A percentile compares a stretch with the other conserved stretches of the same genome.
These are phyloP conservation scores for Xylaria intraflava DNA, from an alignment of 495 filamentous ascomycete genomes.

Conservation along the genomic window DNA sequence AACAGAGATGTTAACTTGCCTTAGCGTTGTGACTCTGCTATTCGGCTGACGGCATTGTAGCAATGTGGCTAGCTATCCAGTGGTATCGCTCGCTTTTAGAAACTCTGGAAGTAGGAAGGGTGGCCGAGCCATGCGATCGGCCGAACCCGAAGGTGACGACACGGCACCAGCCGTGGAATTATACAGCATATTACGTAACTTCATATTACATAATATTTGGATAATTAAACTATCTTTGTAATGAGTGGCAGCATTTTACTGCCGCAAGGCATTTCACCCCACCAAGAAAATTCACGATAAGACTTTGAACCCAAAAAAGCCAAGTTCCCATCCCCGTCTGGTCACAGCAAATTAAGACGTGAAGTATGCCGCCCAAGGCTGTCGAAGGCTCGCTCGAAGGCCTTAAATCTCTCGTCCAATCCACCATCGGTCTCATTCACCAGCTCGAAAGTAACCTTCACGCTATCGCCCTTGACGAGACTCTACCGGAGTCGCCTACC, in stretches of 20 bases:
- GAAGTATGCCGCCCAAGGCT: conserved; percentile 13
- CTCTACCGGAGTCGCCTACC: not conserved
- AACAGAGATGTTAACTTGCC: too few species aligned
- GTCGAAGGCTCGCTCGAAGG: conserved; percentile 22
- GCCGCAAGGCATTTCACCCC: not conserved
- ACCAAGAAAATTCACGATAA: not conserved
- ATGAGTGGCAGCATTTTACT: too few species aligned
- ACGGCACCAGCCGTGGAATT: too few species aligned
- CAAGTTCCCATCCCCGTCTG: not conserved
- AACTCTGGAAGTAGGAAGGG: not conserved
- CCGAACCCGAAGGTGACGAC: too few species aligned
- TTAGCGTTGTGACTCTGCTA: too few species aligned
- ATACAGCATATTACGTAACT: too few species aligned
- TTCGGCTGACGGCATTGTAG: too few species aligned
- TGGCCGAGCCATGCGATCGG: too few species aligned
- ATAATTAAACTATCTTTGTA: too few species aligned
- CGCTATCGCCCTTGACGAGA: conserved; percentile 17
- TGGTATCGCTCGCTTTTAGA: not conserved
- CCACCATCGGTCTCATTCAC: conserved; percentile 25
- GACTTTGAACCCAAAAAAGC: not conserved
- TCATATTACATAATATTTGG: too few species aligned
- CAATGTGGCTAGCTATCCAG: not conserved
- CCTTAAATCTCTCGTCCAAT: conserved; percentile 31
- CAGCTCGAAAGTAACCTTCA: conserved; percentile 33
- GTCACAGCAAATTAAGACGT: not conserved